These are phyloP conservation scores for Pholiota adiposa DNA, from an alignment of 1,284 basidiomycete genomes.

Conservation along the genomic window DNA sequence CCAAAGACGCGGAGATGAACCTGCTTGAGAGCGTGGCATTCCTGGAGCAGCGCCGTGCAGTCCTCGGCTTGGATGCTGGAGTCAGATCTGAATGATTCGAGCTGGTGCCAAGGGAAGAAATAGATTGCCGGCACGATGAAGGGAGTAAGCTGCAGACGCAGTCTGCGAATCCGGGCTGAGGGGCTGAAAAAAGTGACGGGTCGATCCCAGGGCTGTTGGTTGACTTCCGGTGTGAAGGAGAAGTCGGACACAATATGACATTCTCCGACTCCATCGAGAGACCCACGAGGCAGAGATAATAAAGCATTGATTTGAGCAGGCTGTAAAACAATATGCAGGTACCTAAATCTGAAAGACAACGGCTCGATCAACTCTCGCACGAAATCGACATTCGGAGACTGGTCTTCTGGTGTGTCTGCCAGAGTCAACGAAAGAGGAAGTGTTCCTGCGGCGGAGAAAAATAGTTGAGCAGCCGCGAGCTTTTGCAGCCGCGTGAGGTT, in stretches of 20 bases:
- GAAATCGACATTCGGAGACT: conserved; percentile 8
- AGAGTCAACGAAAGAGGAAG: conserved; percentile 15
- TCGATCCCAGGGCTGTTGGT: conserved; percentile 9
- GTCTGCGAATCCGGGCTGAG: conserved; percentile 7
- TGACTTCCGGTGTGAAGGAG: neutral
- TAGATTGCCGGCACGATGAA: conserved; percentile 10
- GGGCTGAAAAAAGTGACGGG: conserved; percentile 15
- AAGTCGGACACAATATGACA: conserved; percentile 7
- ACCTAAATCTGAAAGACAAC: conserved; percentile 11
- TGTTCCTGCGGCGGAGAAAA: conserved; percentile 12
- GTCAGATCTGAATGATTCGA: conserved; percentile 19
- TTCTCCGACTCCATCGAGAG: conserved; percentile 12
- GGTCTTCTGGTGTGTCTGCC: conserved; percentile 8
- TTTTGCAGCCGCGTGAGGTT: conserved; percentile 11
- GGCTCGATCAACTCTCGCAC: conserved; percentile 15
- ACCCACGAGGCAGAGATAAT: conserved; percentile 14
- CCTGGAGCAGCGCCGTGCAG: conserved; percentile 13
- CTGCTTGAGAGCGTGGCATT: conserved; percentile 12
- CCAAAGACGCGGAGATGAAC: conserved; percentile 20
- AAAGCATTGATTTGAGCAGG: conserved; percentile 15
- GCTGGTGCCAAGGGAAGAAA: conserved; percentile 15
- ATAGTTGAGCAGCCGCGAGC: conserved; percentile 8
- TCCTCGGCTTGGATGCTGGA: conserved; percentile 16
- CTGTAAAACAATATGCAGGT: conserved; percentile 13
- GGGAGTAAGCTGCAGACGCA: conserved; percentile 15